Evolutionary conservation across 2,329 filamentous ascomycete species (phyloP).

Genomic region (Pseudohalonectria lignicola): DNA sequence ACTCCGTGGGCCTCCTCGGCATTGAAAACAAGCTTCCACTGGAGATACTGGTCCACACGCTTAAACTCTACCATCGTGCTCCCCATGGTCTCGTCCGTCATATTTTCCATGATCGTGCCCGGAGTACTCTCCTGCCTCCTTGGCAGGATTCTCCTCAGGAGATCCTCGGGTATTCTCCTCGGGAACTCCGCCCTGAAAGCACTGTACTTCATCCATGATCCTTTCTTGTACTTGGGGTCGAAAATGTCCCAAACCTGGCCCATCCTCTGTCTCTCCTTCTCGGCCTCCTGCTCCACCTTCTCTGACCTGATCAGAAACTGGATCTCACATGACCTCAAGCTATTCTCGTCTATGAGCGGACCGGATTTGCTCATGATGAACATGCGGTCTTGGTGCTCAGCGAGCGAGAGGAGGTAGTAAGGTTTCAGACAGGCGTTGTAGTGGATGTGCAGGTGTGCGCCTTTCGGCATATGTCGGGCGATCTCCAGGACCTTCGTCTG

Average conservation of each 20-base stretch:
- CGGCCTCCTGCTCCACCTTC: conserved; percentile 19
- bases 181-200: conserved; percentile 27
- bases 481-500: conserved; percentile 46
- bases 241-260: conserved; percentile 47
- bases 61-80: no score
- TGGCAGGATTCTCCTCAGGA: no score
- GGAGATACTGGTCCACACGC: conserved; percentile 45
- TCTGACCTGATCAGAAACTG: conserved; percentile 42
- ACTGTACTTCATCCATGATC: conserved; percentile 28
- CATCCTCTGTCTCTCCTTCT: neutral
- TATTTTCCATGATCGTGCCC: no score
- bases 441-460: conserved; percentile 62
- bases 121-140: conserved; percentile 12
- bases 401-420: conserved; percentile 42
- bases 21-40: conserved; percentile 49
- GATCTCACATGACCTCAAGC: conserved; percentile 54
- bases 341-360: conserved; percentile 28
- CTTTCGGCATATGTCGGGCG: conserved; percentile 54
- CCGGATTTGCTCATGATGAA: conserved; percentile 53
- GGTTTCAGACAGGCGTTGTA: conserved; percentile 66
- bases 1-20: conserved; percentile 46
- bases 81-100: no score
- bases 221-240: conserved; percentile 28
- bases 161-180: no score
- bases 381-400: conserved; percentile 50